Base-by-base conservation (phyloP, 2,329 filamentous ascomycete genomes). In the Phaeosphaeriaceae sp. region DNA sequence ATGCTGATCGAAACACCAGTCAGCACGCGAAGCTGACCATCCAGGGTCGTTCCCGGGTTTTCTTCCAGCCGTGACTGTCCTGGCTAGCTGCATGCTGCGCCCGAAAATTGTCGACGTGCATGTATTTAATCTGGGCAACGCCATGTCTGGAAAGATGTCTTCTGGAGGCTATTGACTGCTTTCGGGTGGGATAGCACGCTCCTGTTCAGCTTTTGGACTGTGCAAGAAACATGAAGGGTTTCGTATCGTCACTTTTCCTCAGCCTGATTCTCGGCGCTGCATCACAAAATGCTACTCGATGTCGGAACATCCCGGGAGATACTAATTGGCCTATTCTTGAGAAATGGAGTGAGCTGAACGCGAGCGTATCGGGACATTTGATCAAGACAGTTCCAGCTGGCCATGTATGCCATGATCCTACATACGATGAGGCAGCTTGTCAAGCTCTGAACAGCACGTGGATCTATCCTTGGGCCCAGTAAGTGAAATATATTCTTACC, bases 321-420 rank as follows among this genome's bases (percentile, higher is more conserved):
- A 3, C 17, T 15, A n/a, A 19, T 1, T 52, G 49, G 32, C 49
- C 49, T 0, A 24, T 10, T 10, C 8, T 28, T 23, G 49, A 52
- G 9, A 11, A 26, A 4, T 52, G 49, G 35, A 22, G 40, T 3
- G 23, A 13, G 11, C 28, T 52, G 22, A 52, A 52, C 24, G 17
- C 35, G 21, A 52, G 19, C 22, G 49, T 52, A 11, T 52, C 49
- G 17, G 35, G 49, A n/a, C 49, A 35, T 9, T 19, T 43, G 21
- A 52, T 52, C 13, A 52, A 52, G 49, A 52, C 49, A 1, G 23
- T 35, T 5, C 32, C 49, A 43, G 49, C 49, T 26, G 49, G 22
- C 13, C 35, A 42, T 26, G 32, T 52, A 4, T 80, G 78, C 59
- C 77, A 80, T 55, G 74, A 60, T 17, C 63, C 61, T 7, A 60